Percentiles rank a stretch among this genome's conserved stretches.
These are phyloP conservation scores for Trichosporon asahii DNA, from an alignment of 1,284 basidiomycete species.

Conservation along the genomic window DNA sequence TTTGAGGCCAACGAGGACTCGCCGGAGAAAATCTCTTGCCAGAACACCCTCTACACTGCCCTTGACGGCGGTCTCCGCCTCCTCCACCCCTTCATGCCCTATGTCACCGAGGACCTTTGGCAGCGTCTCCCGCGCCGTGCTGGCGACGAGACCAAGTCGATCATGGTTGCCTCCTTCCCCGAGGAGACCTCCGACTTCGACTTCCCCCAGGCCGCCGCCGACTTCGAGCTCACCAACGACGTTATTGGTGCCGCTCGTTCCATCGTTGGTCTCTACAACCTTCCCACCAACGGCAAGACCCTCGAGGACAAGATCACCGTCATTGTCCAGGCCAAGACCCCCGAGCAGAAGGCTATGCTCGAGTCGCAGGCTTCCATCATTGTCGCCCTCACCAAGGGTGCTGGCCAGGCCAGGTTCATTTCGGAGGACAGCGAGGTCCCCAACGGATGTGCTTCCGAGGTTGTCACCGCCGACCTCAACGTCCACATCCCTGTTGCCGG, in stretches of 20 bases:
- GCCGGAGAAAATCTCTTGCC: conserved; percentile 71
- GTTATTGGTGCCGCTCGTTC: conserved; percentile 77
- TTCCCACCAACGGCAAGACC: conserved; percentile 69
- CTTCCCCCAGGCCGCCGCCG: conserved; percentile 70
- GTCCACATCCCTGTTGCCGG: conserved; percentile 85
- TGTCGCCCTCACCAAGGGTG: conserved; percentile 81
- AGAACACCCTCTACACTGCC: conserved; percentile 94
- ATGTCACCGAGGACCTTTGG: conserved; percentile 98
- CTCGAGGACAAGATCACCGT: conserved; percentile 58
- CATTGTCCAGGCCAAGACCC: conserved; percentile 69
- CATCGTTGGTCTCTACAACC: conserved; percentile 82
- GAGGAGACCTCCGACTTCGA: conserved; percentile 58
- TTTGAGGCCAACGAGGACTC: conserved; percentile 70
- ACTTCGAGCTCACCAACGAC: conserved; percentile 83
- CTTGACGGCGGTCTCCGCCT: conserved; percentile 85
- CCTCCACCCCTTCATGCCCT: conserved; percentile 98
- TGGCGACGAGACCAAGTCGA: conserved; percentile 75
- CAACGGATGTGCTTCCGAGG: conserved; percentile 78
- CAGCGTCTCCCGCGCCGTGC: conserved; percentile 85
- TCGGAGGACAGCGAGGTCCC: conserved; percentile 63
- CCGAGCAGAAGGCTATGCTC: conserved; percentile 65
- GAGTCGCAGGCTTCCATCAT: conserved; percentile 71
- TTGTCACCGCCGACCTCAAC: conserved; percentile 70
- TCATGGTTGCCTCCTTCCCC: conserved; percentile 86
- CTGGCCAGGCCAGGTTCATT: conserved; percentile 67